Percentiles rank a stretch among this genome's conserved stretches.
Evolutionary conservation across 2,329 filamentous ascomycete genomes (phyloP).

Genomic region (Diaporthe eres): DNA sequence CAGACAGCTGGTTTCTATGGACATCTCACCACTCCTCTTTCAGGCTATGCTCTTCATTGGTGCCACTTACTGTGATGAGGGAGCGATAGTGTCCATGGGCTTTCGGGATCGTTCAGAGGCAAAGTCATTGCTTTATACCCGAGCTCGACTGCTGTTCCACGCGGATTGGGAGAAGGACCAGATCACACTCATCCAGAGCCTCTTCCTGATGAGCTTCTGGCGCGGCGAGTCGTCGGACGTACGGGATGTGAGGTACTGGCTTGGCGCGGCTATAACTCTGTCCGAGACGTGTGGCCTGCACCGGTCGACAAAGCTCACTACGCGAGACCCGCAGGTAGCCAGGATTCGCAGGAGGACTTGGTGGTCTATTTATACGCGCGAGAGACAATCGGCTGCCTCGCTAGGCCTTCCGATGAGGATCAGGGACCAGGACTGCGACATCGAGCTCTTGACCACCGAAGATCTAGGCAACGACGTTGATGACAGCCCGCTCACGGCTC

Average conservation of each 20-base stretch:
- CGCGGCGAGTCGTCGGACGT: constrained; percentile 39
- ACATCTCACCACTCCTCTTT: constrained; percentile 37
- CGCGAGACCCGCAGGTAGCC: constrained; percentile 46
- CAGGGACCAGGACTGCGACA: constrained; percentile 56
- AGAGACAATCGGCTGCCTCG: constrained; percentile 55
- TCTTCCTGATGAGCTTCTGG: constrained; percentile 42
- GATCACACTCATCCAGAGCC: constrained; percentile 39
- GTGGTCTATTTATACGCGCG: constrained; percentile 49
- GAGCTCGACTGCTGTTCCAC: constrained; percentile 39
- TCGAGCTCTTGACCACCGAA: constrained; percentile 50
- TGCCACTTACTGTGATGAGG: constrained; percentile 38
- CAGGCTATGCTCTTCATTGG: constrained; percentile 42
- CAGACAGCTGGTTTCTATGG: constrained; percentile 32
- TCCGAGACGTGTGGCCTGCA: constrained; percentile 39
- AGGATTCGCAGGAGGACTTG: constrained; percentile 32
- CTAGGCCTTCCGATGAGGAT: constrained; percentile 55
- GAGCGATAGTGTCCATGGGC: constrained; percentile 34
- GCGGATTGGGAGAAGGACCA: constrained; percentile 40
- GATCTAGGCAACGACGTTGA: constrained; percentile 52
- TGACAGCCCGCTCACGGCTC: constrained; percentile 44
- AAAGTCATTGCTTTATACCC: constrained; percentile 40
- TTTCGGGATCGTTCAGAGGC: constrained; percentile 40
- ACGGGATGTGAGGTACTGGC: constrained; percentile 40
- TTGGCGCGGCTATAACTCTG: constrained; percentile 38
- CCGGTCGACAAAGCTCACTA: constrained; percentile 38